These are phyloP conservation scores for Sherardia arvensis DNA, from an alignment of 257 asterid genomes.

Conservation along the genomic window DNA sequence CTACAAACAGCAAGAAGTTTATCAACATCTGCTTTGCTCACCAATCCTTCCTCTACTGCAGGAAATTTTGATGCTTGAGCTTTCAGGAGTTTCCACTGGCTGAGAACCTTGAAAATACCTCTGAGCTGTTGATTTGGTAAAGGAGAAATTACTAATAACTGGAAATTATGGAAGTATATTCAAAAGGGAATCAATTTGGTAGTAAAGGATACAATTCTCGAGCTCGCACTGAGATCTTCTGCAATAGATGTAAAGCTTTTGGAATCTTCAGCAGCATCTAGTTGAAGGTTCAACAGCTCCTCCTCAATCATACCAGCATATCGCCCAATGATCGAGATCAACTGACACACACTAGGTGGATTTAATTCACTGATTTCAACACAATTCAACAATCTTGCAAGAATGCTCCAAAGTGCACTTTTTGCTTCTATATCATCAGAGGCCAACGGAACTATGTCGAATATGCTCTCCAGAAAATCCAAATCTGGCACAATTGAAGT, in stretches of 20 bases:
- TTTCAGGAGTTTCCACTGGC: constrained; percentile 43
- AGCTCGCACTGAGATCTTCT: constrained; percentile 26
- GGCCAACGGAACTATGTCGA: constrained; percentile 61
- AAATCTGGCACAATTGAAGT: constrained; percentile 41
- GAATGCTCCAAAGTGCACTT: constrained; percentile 70
- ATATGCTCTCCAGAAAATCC: constrained; percentile 56
- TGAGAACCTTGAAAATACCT: constrained; percentile 39
- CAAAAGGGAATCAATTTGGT: not conserved
- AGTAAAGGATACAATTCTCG: constrained; percentile 59
- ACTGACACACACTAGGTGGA: constrained; percentile 33
- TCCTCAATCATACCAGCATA: constrained; percentile 58
- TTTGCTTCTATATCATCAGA: constrained; percentile 56
- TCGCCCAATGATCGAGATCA: constrained; percentile 47
- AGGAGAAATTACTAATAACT: constrained; percentile 17
- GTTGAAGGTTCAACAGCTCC: constrained; percentile 39
- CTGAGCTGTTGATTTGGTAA: constrained; percentile 45
- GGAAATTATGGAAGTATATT: too few relatives aligned
- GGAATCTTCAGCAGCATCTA: constrained; percentile 26
- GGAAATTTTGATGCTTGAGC: constrained; percentile 21
- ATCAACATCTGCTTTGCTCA: constrained; percentile 51
- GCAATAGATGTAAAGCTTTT: constrained; percentile 18
- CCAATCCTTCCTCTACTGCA: constrained; percentile 21
- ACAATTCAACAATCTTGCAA: constrained; percentile 44
- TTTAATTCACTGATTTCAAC: constrained; percentile 36
- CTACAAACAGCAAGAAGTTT: constrained; percentile 40